These are phyloP conservation scores for Mrakia gelida DNA, from an alignment of 768 basidiomycete genomes.

Conservation along the genomic window DNA sequence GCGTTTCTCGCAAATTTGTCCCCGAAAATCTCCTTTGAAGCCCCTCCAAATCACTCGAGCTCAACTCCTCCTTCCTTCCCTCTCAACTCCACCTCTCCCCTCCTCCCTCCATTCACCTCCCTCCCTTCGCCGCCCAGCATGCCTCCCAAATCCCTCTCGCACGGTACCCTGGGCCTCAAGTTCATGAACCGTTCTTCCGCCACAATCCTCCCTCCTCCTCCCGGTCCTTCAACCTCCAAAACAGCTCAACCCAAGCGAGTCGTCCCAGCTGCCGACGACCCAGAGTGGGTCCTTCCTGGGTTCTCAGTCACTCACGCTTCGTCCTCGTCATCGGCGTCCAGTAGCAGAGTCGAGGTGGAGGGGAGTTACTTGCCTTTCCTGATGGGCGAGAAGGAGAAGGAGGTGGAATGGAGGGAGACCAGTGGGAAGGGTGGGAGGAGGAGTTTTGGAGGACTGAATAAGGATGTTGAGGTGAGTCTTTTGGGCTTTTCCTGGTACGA, in stretches of 20 bases:
- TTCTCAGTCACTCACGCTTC: background rate
- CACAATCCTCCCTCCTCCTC: constrained; percentile 1
- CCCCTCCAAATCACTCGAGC: too few relatives aligned
- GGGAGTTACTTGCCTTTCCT: constrained; percentile 28
- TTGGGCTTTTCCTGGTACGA: background rate
- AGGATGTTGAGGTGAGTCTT: constrained; percentile 50
- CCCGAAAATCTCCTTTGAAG: too few relatives aligned
- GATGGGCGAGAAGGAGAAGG: constrained; percentile 48
- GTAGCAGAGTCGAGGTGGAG: constrained; percentile 18
- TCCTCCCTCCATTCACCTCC: background rate
- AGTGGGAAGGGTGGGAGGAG: constrained; percentile 59
- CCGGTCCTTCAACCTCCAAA: constrained; percentile 1
- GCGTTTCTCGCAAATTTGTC: too few relatives aligned
- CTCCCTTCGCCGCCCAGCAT: background rate
- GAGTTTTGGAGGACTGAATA: constrained; percentile 57
- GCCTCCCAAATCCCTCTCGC: constrained; percentile 22
- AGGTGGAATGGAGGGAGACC: constrained; percentile 70
- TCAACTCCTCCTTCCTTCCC: background rate
- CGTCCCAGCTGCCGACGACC: background rate
- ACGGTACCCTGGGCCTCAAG: constrained; percentile 26
- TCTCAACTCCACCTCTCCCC: background rate
- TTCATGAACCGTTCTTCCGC: constrained; percentile 24
- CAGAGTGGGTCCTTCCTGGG: constrained; percentile 20
- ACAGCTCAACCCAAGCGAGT: constrained; percentile 16
- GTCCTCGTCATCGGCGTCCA: background rate